Base-by-base conservation (phyloP, 345 rosid species). In the Eucalyptus camaldulensis region DNA sequence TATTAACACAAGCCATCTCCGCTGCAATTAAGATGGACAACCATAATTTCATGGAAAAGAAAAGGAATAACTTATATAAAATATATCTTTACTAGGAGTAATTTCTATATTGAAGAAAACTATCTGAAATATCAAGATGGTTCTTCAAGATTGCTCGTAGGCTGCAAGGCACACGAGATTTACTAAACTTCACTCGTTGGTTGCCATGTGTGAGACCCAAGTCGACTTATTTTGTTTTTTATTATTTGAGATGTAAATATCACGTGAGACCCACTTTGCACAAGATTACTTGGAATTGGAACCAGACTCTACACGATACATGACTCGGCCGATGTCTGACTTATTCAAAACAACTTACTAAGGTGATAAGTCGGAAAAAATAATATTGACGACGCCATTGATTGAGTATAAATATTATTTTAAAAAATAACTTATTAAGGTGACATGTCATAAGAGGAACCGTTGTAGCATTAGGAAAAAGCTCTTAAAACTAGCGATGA, bases 281-380 rank as follows among this genome's bases (percentile, higher is more conserved):
- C 8, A 10, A 37, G 1, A 7, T 76, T 11, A 37, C 9, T 76
- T 76, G 15, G 6, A 76, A 21, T 11, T 1, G 0, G 16, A 40
- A 43, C 8, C 0, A 13, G 3, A 76, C 27, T 25, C 1, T 10
- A 2, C 15, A 21, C 0, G 0, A 16, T 21, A 19, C 3, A 40
- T 3, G 5, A 76, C 27, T 11, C 1, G 1, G 29, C 44, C 2
- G 27, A 37, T 22, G 14, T 37, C 8, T 13, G 3, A 76, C 47
- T 40, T 72, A 2, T 72, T 76, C 45, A 76, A 37, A 76, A 37
- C 8, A 37, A 37, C 47, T 37, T 37, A 10, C 29, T 76, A 10
- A 21, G 47, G 83, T 37, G 47, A 37, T 37, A 3, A 19, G 15
- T 37, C 0, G 8, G 83, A 11, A 76, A 27, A 76, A 19, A 40